phyloP scores from a whole-genome alignment of 1,284 basidiomycete species.

The Ustilago loliicola region DNA sequence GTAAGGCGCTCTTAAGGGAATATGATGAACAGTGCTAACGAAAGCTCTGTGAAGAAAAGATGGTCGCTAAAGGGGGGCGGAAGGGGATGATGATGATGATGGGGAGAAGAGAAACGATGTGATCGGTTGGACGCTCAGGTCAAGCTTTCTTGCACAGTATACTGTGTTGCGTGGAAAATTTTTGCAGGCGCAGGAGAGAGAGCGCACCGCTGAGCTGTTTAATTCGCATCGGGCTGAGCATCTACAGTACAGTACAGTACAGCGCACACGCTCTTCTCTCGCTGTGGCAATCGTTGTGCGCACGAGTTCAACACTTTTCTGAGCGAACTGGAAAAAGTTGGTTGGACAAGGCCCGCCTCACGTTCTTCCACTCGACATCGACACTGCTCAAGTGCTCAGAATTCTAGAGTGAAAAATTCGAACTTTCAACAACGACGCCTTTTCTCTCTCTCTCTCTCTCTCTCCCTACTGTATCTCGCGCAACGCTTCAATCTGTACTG shows the following conservation, averaged over 20 bases:
- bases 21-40: conserved; percentile 41
- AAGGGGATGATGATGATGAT: conserved; percentile 34
- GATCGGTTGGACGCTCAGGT: conserved; percentile 13
- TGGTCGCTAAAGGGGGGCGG: conserved; percentile 33
- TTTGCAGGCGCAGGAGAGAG: conserved; percentile 28
- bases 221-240: conserved; percentile 19
- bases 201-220: not conserved
- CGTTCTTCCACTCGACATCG: not conserved
- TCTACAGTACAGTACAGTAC: not conserved
- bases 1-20: conserved; percentile 19
- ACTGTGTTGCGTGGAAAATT: conserved; percentile 24
- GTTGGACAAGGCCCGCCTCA: conserved; percentile 14
- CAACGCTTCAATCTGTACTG: not conserved
- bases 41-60: conserved; percentile 45
- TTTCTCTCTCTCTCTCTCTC: not conserved
- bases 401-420: conserved; percentile 20
- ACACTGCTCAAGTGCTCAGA: conserved; percentile 19
- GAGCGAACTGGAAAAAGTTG: conserved; percentile 6
- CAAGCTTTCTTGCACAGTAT: conserved; percentile 2
- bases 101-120: conserved; percentile 4
- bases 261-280: not conserved
- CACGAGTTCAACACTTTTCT: not conserved
- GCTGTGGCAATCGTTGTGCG: conserved; percentile 13
- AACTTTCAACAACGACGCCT: conserved; percentile 26
- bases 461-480: not conserved